phyloP scores from a whole-genome alignment of 2,329 filamentous ascomycete genomes.

The Fusarium pilosicola region DNA sequence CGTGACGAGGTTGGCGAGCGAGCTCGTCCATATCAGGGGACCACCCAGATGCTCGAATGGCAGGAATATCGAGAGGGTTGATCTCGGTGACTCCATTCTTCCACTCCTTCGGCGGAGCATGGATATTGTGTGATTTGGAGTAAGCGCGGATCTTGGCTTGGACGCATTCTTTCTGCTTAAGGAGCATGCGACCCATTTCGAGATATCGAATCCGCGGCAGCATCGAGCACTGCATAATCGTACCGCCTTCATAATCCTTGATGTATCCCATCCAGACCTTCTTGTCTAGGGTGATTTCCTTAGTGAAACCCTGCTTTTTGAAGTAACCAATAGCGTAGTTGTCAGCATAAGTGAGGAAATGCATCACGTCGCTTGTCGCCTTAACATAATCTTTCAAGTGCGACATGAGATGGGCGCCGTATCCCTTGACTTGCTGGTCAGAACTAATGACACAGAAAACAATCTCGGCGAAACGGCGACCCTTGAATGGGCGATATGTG shows the following conservation, averaged over 20 bases:
- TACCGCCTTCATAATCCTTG: constrained; percentile 98
- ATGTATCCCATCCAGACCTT: constrained; percentile 99
- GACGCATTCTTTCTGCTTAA: constrained; percentile 97
- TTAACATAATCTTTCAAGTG: constrained; percentile 99
- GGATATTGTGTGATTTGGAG: constrained; percentile 87
- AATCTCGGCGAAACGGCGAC: constrained; percentile 94
- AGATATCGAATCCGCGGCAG: constrained; percentile 93
- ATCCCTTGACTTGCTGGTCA: constrained; percentile 98
- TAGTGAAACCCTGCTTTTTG: constrained; percentile 98
- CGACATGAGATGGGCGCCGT: constrained; percentile 97
- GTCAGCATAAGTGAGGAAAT: constrained; percentile 98
- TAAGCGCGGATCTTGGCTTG: constrained; percentile 94
- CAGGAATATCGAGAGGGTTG: constrained; percentile 85
- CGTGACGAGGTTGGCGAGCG: constrained; percentile 91
- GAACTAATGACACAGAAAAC: constrained; percentile 98
- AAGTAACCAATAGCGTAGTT: constrained; percentile 99
- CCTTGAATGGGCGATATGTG: constrained; percentile 93
- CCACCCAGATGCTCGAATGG: constrained; percentile 94
- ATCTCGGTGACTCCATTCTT: constrained; percentile 78
- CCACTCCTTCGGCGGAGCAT: constrained; percentile 88
- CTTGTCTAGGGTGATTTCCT: constrained; percentile 93
- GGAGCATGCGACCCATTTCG: constrained; percentile 89
- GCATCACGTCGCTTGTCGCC: constrained; percentile 95
- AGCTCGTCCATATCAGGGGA: constrained; percentile 98
- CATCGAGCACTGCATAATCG: constrained; percentile 99